These are phyloP conservation scores for Arthrobotrys sinensis DNA, from an alignment of 2,329 filamentous ascomycete genomes.

Conservation along the genomic window DNA sequence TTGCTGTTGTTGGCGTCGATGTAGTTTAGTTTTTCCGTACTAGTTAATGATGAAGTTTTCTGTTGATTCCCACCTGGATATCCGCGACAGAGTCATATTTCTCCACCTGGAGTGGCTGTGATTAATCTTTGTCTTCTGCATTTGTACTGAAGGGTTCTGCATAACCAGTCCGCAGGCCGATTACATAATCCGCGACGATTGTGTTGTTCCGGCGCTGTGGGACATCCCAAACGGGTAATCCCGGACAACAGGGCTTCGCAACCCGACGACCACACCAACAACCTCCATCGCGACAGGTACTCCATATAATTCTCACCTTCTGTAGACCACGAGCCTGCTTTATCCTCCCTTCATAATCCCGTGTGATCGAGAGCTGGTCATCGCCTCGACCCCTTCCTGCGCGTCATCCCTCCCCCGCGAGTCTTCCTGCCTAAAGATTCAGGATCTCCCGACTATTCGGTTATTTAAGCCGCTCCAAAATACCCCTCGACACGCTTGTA, in stretches of 20 bases:
- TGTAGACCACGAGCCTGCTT: background rate
- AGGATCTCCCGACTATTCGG: conserved; percentile 45
- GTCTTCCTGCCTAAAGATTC: background rate
- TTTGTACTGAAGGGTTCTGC: too few relatives aligned
- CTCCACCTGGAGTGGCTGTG: too few relatives aligned
- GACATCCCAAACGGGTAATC: conserved; percentile 58
- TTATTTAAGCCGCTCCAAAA: conserved; percentile 35
- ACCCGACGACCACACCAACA: conserved; percentile 57
- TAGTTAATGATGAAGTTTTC: background rate
- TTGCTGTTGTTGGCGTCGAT: conserved; percentile 27
- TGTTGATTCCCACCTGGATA: too few relatives aligned
- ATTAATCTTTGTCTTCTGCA: too few relatives aligned
- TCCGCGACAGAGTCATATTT: too few relatives aligned
- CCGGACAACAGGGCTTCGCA: conserved; percentile 55
- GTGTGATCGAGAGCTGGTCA: conserved; percentile 2
- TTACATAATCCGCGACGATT: conserved; percentile 12
- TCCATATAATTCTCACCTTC: conserved; percentile 42
- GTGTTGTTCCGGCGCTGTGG: conserved; percentile 45
- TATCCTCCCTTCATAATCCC: background rate
- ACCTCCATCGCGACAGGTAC: conserved; percentile 59
- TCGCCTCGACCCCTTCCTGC: background rate
- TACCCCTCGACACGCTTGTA: conserved; percentile 55
- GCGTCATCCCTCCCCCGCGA: conserved; percentile 12
- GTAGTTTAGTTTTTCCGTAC: conserved; percentile 4
- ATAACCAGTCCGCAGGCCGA: too few relatives aligned